phyloP scores from a whole-genome alignment of 495 filamentous ascomycete genomes.

The Corynascus novoguineensis region DNA sequence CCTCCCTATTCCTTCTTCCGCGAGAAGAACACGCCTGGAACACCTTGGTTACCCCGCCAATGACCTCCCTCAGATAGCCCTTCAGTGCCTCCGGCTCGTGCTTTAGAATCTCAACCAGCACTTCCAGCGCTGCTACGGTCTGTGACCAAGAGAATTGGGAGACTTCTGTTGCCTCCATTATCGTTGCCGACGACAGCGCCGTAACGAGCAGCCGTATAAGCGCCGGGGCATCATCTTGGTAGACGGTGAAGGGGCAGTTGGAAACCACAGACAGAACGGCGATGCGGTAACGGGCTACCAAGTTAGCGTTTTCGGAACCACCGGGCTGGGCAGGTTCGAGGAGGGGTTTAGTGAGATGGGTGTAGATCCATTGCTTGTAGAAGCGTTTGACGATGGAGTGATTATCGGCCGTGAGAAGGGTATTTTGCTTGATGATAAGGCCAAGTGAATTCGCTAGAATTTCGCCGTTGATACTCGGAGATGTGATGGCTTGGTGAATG shows the following conservation, averaged over 20 bases:
- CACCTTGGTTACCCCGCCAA: slow-evolving; percentile 28
- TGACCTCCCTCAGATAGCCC: slow-evolving; percentile 34
- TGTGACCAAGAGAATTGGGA: slow-evolving; percentile 17
- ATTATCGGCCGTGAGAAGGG: slow-evolving; percentile 24
- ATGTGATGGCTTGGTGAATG: slow-evolving; percentile 20
- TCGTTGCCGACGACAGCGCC: slow-evolving; percentile 22
- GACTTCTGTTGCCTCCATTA: too few species aligned
- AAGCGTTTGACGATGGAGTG: slow-evolving; percentile 31
- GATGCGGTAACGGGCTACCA: slow-evolving; percentile 27
- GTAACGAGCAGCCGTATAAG: slow-evolving; percentile 38
- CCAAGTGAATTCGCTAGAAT: slow-evolving; percentile 27
- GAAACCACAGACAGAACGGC: slow-evolving; percentile 35
- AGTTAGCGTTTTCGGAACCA: background rate
- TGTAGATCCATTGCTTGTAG: slow-evolving; percentile 34
- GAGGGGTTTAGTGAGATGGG: slow-evolving; percentile 26
- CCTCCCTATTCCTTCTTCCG: slow-evolving; percentile 7
- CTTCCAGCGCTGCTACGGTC: slow-evolving; percentile 31
- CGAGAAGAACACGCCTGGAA: slow-evolving; percentile 23
- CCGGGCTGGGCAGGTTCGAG: slow-evolving; percentile 24
- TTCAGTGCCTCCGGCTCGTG: slow-evolving; percentile 33
- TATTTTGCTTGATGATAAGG: slow-evolving; percentile 23
- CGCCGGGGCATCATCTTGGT: slow-evolving; percentile 33
- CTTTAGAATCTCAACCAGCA: slow-evolving; percentile 36
- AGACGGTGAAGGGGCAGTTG: slow-evolving; percentile 38
- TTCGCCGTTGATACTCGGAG: slow-evolving; percentile 19